Conservation (phyloP, 768 basidiomycete species). For the Cystobasidium tubakii region DNA sequence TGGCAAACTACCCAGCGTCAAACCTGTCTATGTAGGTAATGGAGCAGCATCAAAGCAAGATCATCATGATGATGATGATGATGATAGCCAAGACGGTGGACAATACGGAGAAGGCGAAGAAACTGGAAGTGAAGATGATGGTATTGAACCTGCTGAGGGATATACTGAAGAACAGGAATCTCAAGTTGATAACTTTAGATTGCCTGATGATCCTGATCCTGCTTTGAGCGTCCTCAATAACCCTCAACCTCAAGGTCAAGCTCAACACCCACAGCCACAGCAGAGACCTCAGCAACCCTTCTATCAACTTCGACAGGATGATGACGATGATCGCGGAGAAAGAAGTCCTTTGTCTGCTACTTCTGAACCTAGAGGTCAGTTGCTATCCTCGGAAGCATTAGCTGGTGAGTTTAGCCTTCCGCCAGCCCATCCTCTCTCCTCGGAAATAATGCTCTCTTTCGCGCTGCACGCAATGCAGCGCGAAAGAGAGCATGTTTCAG, state of each 20-base stretch:
- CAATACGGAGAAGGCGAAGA: background rate
- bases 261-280: background rate
- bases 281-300: background rate
- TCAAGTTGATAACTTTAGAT: conserved; percentile 6
- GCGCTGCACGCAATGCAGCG: too few species aligned
- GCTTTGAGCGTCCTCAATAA: background rate
- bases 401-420: conserved; percentile 21
- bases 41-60: background rate
- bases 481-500: too few species aligned
- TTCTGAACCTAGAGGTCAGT: background rate
- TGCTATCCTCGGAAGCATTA: conserved; percentile 17
- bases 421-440: background rate
- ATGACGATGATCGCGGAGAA: background rate
- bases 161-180: background rate
- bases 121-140: background rate
- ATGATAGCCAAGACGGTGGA: background rate
- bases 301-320: background rate
- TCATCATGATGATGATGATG: background rate
- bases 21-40: background rate
- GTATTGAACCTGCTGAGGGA: conserved; percentile 8
- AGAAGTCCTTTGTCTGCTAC: background rate
- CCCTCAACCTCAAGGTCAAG: background rate
- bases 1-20: background rate
- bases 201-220: conserved; percentile 6
- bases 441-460: background rate